phyloP scores from a whole-genome alignment of 306 rosid genomes.

The Phaseolus lunatus region DNA sequence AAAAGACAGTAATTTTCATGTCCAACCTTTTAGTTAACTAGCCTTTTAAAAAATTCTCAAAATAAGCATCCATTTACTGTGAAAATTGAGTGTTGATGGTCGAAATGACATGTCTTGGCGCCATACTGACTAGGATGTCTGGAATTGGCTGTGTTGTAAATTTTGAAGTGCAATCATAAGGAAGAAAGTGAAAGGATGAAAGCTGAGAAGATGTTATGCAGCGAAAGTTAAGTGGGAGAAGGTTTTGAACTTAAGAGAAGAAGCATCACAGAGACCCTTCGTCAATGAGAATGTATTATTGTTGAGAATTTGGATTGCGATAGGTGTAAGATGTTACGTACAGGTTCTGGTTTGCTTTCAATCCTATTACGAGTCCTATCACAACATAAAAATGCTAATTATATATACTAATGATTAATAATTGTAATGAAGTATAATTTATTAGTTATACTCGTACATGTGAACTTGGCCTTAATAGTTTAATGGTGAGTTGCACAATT shows the following conservation, averaged over 20 bases:
- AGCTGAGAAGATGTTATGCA: no score
- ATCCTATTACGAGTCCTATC: no score
- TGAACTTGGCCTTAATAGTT: no score
- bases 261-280: background rate
- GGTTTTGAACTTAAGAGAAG: background rate
- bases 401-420: no score
- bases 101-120: background rate
- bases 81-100: background rate
- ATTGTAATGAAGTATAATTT: no score
- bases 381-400: no score
- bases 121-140: background rate
- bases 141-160: background rate
- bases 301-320: background rate
- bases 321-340: no score
- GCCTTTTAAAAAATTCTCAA: background rate
- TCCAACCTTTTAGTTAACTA: background rate
- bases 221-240: no score
- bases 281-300: background rate
- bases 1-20: background rate
- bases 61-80: background rate
- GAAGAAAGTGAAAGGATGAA: background rate
- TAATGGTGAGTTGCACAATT: background rate
- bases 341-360: no score
- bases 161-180: background rate
- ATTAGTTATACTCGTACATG: no score